Evolutionary conservation across 768 basidiomycete species (phyloP).

Genomic region (Tylopilus felleus): DNA sequence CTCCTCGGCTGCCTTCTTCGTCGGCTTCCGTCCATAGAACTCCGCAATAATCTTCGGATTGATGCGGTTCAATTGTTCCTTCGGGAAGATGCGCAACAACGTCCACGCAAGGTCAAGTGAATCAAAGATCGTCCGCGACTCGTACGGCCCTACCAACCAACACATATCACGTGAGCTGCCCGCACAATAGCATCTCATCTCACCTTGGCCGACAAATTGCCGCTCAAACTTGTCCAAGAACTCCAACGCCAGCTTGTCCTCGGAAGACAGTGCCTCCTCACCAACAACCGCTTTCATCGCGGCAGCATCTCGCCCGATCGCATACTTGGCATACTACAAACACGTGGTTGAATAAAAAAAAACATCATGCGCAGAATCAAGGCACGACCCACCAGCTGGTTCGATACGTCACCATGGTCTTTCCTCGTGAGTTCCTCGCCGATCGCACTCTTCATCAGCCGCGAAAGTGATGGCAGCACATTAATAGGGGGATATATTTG

Average conservation of each 20-base stretch:
- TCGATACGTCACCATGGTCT: conserved; percentile 99
- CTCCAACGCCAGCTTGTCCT: conserved; percentile 95
- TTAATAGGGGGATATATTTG: conserved; percentile 99
- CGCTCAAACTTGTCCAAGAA: conserved; percentile 98
- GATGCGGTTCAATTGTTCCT: conserved; percentile 97
- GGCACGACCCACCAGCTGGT: conserved; percentile 77
- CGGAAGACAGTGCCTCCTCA: conserved; percentile 91
- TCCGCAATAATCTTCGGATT: conserved; percentile 94
- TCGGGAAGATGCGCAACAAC: conserved; percentile 95
- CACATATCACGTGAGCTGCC: conserved; percentile 10
- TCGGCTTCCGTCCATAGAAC: conserved; percentile 84
- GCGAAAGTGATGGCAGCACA: conserved; percentile 96
- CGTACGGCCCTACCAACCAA: conserved; percentile 82
- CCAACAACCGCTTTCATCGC: conserved; percentile 99
- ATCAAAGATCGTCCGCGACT: conserved; percentile 94
- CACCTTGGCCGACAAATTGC: conserved; percentile 95
- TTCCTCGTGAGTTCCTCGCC: conserved; percentile 96
- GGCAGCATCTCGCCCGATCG: conserved; percentile 94
- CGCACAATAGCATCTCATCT: conserved; percentile 7
- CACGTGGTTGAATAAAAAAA: conserved; percentile 21
- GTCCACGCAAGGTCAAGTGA: conserved; percentile 97
- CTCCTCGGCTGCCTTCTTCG: conserved; percentile 54
- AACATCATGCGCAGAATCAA: conserved; percentile 15
- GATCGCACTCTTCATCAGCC: conserved; percentile 99
- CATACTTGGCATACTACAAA: conserved; percentile 94